A percentile compares a stretch with the other conserved stretches of the same genome.
Conservation (phyloP, 2,329 filamentous ascomycete genomes). For the Biscogniauxia mediterranea region DNA sequence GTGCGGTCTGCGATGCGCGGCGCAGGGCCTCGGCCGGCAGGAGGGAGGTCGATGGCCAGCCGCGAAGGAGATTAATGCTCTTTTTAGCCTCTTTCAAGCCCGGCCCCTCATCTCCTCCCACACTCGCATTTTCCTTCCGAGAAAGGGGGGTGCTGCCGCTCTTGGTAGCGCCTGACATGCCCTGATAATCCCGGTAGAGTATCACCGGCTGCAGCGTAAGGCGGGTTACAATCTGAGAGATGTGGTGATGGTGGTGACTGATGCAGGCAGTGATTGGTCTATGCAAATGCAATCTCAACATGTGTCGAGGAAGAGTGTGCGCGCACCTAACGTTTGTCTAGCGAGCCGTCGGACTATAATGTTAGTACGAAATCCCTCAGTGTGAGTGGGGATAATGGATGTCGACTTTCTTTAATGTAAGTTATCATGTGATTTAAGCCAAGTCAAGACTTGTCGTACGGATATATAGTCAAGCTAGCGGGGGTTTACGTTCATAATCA, state of each 20-base stretch:
- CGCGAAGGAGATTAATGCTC: constrained; percentile 63
- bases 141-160: neutral
- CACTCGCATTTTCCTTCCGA: neutral
- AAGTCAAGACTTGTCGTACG: neutral
- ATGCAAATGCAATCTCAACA: neutral
- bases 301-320: neutral
- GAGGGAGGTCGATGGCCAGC: constrained; percentile 64
- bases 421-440: neutral
- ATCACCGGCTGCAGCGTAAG: neutral
- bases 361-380: neutral
- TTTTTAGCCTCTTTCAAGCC: constrained; percentile 23
- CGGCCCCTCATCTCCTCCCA: neutral
- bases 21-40: constrained; percentile 65
- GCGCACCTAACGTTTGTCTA: neutral
- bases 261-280: neutral
- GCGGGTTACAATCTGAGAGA: neutral
- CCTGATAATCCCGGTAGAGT: neutral
- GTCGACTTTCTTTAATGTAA: neutral
- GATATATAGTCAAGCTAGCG: too few relatives aligned
- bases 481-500: too few relatives aligned
- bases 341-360: neutral
- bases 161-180: neutral
- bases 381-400: neutral
- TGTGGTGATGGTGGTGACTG: neutral
- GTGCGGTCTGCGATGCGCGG: constrained; percentile 56